These are phyloP conservation scores for Luvunga scandens DNA, from an alignment of 345 rosid species.

Conservation along the genomic window DNA sequence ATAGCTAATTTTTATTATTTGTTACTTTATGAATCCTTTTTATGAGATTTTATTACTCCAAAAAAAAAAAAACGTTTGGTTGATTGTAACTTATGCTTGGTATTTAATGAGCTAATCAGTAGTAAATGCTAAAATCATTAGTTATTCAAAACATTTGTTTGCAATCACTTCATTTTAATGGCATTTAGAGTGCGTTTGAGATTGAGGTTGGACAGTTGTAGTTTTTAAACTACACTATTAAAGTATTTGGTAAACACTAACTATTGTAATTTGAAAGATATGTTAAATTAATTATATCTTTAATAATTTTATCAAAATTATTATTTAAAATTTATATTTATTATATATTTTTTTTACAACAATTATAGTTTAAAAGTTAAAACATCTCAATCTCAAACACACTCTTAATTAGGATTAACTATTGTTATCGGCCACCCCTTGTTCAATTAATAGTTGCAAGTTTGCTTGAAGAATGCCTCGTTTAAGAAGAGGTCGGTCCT, in stretches of 20 bases:
- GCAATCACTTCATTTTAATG: neutral
- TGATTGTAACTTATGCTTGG: neutral
- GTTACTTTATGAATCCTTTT: neutral
- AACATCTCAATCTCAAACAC: no score
- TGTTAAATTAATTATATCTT: no score
- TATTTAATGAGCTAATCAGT: neutral
- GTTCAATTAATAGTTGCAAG: neutral
- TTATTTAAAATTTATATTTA: no score
- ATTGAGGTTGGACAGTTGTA: no score
- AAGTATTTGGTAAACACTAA: no score
- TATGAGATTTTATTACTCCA: neutral
- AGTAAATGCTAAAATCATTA: neutral
- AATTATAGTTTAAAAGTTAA: no score
- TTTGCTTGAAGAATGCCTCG: neutral
- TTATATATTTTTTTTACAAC: no score
- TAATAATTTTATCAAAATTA: no score
- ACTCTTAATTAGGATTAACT: neutral
- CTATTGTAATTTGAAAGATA: no score
- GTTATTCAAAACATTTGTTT: neutral
- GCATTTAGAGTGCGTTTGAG: no score
- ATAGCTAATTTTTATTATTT: neutral
- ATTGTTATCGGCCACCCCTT: neutral
- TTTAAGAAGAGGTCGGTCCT: neutral
- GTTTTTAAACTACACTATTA: no score
- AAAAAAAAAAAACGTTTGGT: neutral